Conservation (phyloP, 2,329 filamentous ascomycete species). For the Penicillium sp. region DNA sequence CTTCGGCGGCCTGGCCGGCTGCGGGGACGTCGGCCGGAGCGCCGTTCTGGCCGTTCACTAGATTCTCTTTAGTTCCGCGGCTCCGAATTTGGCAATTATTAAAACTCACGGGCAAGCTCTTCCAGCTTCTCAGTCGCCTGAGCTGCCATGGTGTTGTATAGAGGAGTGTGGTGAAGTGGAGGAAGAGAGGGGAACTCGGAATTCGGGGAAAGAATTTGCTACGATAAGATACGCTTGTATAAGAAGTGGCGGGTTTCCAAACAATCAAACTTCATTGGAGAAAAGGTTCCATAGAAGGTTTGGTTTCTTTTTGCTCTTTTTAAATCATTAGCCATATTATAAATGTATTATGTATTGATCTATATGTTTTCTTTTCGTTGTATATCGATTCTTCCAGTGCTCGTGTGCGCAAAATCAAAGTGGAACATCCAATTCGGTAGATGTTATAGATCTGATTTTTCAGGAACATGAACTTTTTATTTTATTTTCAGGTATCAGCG, state of each 20-base stretch:
- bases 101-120: slow-evolving; percentile 40
- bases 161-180: slow-evolving; percentile 19
- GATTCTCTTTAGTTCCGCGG: slow-evolving; percentile 22
- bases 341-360: background rate
- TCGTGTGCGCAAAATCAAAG: background rate
- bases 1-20: slow-evolving; percentile 44
- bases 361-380: no score
- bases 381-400: background rate
- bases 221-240: slow-evolving; percentile 23
- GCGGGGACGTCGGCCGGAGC: slow-evolving; percentile 34
- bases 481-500: no score
- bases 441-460: no score
- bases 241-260: background rate
- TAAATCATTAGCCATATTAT: background rate
- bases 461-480: no score
- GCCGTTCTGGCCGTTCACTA: slow-evolving; percentile 42
- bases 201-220: slow-evolving; percentile 27
- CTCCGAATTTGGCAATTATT: background rate
- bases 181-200: slow-evolving; percentile 20
- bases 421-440: no score
- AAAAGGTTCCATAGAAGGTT: background rate
- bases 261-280: background rate
- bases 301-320: background rate
- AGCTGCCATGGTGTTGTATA: slow-evolving; percentile 41
- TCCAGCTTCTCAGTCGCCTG: slow-evolving; percentile 43